Conservation (phyloP, 306 rosid species). For the Cucurbita argyrosperma region DNA sequence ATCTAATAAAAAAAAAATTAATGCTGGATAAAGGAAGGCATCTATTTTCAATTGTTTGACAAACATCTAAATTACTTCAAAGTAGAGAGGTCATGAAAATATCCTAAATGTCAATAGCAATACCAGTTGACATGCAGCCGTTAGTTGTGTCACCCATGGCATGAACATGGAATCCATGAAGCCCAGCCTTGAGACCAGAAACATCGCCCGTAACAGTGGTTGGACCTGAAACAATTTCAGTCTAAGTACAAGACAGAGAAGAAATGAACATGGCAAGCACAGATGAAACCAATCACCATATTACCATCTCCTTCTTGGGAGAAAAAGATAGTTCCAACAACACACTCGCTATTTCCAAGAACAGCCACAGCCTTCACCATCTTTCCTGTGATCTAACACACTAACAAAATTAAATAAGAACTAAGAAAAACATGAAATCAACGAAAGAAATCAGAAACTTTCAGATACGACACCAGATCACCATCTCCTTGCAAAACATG, state of each 20-base stretch:
- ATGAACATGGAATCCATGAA: conserved; percentile 87
- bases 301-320: conserved; percentile 79
- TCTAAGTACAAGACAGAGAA: not conserved
- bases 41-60: not conserved
- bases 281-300: not conserved
- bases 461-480: not conserved
- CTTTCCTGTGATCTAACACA: conserved; percentile 63
- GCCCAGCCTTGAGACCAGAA: conserved; percentile 76
- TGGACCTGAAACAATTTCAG: not conserved
- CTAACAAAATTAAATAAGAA: not conserved
- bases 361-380: conserved; percentile 95
- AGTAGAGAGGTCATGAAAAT: not conserved
- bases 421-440: not conserved
- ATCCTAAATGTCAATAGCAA: not conserved
- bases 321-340: conserved; percentile 54
- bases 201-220: conserved; percentile 36
- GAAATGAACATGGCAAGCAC: not conserved
- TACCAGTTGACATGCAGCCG: conserved; percentile 96
- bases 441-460: not conserved
- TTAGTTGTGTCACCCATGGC: conserved; percentile 92
- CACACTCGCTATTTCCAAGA: conserved; percentile 53
- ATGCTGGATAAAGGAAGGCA: not conserved
- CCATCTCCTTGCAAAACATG: not conserved
- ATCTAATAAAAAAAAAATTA: too few species aligned
- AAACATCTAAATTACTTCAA: not conserved